A percentile compares a stretch with the other conserved stretches of the same genome.
Evolutionary conservation across 176 grass and related monocot species (phyloP).

Genomic region (Oryza australiensis): DNA sequence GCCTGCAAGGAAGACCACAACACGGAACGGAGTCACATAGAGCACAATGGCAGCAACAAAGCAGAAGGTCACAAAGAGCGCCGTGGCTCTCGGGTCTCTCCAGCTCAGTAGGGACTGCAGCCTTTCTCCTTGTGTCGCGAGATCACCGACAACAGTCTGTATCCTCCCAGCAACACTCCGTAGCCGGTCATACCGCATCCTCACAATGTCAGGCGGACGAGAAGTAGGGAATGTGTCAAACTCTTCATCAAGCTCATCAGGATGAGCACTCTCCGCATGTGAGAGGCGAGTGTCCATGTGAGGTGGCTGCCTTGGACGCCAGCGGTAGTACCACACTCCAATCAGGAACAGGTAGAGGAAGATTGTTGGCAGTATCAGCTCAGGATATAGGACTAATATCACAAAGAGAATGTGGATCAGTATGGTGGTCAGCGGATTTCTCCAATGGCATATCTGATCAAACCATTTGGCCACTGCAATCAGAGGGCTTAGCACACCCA

Average conservation of each 20-base stretch:
- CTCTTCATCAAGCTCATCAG: constrained; percentile 40
- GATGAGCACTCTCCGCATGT: background rate
- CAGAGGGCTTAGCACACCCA: background rate
- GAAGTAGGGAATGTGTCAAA: constrained; percentile 21
- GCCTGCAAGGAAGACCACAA: constrained; percentile 41
- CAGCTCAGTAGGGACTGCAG: constrained; percentile 26
- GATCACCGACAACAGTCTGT: constrained; percentile 17
- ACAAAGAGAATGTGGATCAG: background rate
- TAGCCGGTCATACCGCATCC: constrained; percentile 24
- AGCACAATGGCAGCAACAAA: background rate
- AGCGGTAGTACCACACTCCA: constrained; percentile 3
- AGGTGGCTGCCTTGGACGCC: constrained; percentile 8
- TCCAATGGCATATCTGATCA: background rate
- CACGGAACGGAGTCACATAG: constrained; percentile 14
- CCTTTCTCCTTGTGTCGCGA: constrained; percentile 27
- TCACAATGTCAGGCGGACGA: background rate
- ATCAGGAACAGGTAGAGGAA: constrained; percentile 2
- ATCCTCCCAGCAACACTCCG: constrained; percentile 26
- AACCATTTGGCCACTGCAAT: constrained; percentile 2
- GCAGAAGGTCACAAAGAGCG: constrained; percentile 21
- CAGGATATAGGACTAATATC: background rate
- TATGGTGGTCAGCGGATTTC: background rate
- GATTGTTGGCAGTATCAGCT: constrained; percentile 1
- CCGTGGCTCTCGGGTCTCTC: constrained; percentile 18
- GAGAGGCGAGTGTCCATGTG: constrained; percentile 38